Evolutionary conservation across 331 rosid genomes (phyloP), one percentile per base, ranked within the genome.

Genomic region (Spiraea crenata): DNA sequence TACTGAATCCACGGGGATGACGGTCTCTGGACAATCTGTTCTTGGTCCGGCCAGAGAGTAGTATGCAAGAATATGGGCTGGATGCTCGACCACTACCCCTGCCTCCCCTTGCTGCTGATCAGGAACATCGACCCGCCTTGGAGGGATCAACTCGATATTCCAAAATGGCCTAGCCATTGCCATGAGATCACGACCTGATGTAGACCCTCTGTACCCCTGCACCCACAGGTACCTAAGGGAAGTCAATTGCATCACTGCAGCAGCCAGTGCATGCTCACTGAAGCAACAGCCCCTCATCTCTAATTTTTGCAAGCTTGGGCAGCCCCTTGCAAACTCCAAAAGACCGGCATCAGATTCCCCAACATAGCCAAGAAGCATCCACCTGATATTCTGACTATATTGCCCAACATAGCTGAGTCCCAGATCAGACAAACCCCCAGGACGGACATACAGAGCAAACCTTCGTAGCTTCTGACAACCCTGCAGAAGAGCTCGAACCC

Each of bases 11-110:
- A 95, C 71, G 25, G 96, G 96, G 38, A 63, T 79, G n/a, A 95
- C 99, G 46, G 82, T 81, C 35, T 79, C 78, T 13, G 99, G 97
- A 77, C 78, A 91, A 82, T 95, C 99, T 59, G 82, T 76, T 82
- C 99, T 87, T 39, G 57, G 97, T 57, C 99, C 99, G 46, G 96
- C 99, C 65, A 95, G 92, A 50, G 99, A 95, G 91, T 91, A 95
- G 75, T 91, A 95, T 5, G 97, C 97, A 64, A 95, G 97, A 69
- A 95, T 86, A 35, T 95, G 96, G 47, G 97, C 92, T 2, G 96
- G 96, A 70, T 89, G 93, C 42, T 85, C 96, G 9, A 55, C 79
- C 46, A 44, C 7, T 13, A 49, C 39, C 10, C 13, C 31, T 60
- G 78, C 88, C 50, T 62, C 89, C 0, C 31, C 31, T 25, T 25